phyloP scores from a whole-genome alignment of 192 early-diverging fungal genomes.

The Podila clonocystis region DNA sequence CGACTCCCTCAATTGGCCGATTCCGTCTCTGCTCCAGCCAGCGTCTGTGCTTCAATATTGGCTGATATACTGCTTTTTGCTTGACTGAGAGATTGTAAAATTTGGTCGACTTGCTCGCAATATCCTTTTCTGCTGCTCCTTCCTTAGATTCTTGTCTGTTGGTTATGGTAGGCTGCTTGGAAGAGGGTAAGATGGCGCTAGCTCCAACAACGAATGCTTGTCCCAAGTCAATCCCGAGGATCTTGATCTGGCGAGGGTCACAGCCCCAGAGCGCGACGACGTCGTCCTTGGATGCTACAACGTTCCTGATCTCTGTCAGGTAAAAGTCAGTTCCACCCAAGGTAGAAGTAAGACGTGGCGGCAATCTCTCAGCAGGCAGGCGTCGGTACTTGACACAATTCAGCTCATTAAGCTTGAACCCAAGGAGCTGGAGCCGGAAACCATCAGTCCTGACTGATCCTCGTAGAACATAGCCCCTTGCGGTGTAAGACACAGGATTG shows the following conservation, averaged over 20 bases:
- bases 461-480: background rate
- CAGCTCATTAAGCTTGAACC: constrained; percentile 21
- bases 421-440: constrained; percentile 13
- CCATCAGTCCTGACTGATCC: constrained; percentile 19
- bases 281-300: constrained; percentile 13
- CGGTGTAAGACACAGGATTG: background rate
- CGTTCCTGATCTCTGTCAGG: constrained; percentile 18
- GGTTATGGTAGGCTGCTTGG: background rate
- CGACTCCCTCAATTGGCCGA: too few species aligned
- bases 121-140: background rate
- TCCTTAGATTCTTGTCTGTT: background rate
- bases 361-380: constrained; percentile 3
- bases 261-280: constrained; percentile 2
- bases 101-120: background rate
- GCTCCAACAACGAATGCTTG: constrained; percentile 17
- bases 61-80: constrained; percentile 3
- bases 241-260: constrained; percentile 7
- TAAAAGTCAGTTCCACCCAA: constrained; percentile 3
- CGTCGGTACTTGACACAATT: constrained; percentile 10
- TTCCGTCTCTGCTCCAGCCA: constrained; percentile 1
- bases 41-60: background rate
- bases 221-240: constrained; percentile 14
- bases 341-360: background rate
- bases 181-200: constrained; percentile 7
- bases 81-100: background rate